A percentile compares a stretch with the other conserved stretches of the same genome.
Evolutionary conservation across 2,329 filamentous ascomycete genomes (phyloP).

Genomic region (Trichophyton simii): DNA sequence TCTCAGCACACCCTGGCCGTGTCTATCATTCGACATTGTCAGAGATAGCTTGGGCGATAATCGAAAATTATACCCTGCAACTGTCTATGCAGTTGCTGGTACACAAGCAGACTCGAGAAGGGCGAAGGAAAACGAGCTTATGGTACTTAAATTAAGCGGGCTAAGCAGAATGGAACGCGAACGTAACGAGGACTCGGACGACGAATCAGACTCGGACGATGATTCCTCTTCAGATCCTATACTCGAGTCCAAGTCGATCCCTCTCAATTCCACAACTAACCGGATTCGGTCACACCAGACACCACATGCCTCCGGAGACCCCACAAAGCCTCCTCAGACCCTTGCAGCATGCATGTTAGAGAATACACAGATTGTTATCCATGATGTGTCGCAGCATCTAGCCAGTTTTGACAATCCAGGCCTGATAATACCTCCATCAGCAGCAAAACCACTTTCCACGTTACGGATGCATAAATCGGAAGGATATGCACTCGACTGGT

Average conservation of each 20-base stretch:
- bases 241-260: conserved; percentile 82
- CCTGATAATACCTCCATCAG: conserved; percentile 61
- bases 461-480: conserved; percentile 85
- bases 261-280: conserved; percentile 78
- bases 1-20: conserved; percentile 90
- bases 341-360: conserved; percentile 89
- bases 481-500: conserved; percentile 97
- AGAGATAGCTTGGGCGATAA: conserved; percentile 75
- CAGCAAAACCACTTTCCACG: conserved; percentile 79
- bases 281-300: conserved; percentile 79
- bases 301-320: conserved; percentile 49
- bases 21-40: conserved; percentile 87
- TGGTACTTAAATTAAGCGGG: conserved; percentile 93
- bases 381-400: conserved; percentile 85
- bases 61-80: conserved; percentile 85
- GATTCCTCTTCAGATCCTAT: conserved; percentile 72
- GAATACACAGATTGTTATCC: conserved; percentile 74
- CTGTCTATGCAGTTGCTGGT: conserved; percentile 86
- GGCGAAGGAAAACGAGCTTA: conserved; percentile 77
- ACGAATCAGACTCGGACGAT: conserved; percentile 56
- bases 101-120: conserved; percentile 73
- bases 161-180: conserved; percentile 73
- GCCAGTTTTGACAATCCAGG: conserved; percentile 83
- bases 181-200: conserved; percentile 55
- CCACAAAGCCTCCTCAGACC: conserved; percentile 61